A percentile compares a stretch with the other conserved stretches of the same genome.
Conservation (phyloP, 768 basidiomycete genomes). For the Pisolithus sp. region DNA sequence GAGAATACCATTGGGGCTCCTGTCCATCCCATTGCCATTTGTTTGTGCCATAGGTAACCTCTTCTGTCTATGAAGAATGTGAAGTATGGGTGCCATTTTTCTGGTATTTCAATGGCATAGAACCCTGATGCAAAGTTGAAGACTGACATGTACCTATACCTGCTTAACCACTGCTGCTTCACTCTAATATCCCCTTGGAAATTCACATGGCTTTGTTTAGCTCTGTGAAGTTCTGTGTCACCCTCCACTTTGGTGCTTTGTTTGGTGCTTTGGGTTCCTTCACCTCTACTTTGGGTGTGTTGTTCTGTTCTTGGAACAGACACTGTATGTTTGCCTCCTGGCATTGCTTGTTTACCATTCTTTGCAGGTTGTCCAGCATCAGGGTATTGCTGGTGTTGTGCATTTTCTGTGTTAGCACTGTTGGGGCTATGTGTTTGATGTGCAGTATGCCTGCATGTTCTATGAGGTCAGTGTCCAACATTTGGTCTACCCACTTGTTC, state of each 20-base stretch:
- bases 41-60: too few species aligned
- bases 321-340: neutral
- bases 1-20: too few species aligned
- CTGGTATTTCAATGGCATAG: too few species aligned
- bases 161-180: too few species aligned
- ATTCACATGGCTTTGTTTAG: neutral
- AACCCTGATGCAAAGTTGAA: too few species aligned
- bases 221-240: neutral
- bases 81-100: too few species aligned
- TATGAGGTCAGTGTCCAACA: neutral
- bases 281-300: neutral
- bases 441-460: neutral
- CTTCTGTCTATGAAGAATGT: too few species aligned
- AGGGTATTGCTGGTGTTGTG: slow-evolving; percentile 23
- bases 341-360: slow-evolving; percentile 22
- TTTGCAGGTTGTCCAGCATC: slow-evolving; percentile 28
- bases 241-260: neutral
- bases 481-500: neutral
- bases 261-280: neutral
- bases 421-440: slow-evolving; percentile 8
- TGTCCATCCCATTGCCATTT: too few species aligned
- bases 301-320: neutral
- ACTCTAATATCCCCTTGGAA: neutral
- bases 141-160: too few species aligned
- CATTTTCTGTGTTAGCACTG: slow-evolving; percentile 32